A percentile compares a stretch with the other conserved stretches of the same genome.
These are phyloP conservation scores for Amaranthus cruentus DNA, from an alignment of 148 eudicot genomes.

Conservation along the genomic window DNA sequence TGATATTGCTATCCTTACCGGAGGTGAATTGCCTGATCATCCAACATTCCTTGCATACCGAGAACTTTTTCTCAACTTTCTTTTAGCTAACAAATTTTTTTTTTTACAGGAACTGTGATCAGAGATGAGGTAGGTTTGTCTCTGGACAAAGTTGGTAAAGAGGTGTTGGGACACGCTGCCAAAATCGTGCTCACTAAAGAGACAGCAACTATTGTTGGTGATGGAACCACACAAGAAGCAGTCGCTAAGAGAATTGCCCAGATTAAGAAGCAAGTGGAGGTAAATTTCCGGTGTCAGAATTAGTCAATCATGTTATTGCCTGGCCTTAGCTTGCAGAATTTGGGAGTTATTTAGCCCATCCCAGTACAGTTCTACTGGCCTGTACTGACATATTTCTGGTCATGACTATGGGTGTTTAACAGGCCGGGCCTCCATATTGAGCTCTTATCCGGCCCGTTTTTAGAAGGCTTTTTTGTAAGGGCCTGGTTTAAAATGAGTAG, in stretches of 20 bases:
- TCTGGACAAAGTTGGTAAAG: slow-evolving; percentile 40
- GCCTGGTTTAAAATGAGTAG: too few species aligned
- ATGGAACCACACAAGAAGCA: slow-evolving; percentile 59
- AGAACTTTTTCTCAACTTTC: not conserved
- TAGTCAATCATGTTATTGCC: too few species aligned
- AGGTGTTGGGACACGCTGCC: slow-evolving; percentile 55
- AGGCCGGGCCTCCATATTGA: too few species aligned
- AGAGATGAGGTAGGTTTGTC: slow-evolving; percentile 64
- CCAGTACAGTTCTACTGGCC: too few species aligned
- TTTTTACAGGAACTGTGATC: slow-evolving; percentile 45
- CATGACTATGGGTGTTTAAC: too few species aligned
- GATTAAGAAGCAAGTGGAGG: slow-evolving; percentile 50
- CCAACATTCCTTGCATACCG: not conserved
- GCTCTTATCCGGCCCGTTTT: too few species aligned
- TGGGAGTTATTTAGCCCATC: too few species aligned
- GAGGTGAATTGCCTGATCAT: slow-evolving; percentile 33
- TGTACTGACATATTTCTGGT: too few species aligned
- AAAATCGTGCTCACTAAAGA: slow-evolving; percentile 52
- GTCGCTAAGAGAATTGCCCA: slow-evolving; percentile 49
- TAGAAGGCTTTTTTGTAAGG: too few species aligned
- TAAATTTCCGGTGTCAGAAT: slow-evolving; percentile 9
- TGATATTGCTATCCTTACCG: slow-evolving; percentile 67
- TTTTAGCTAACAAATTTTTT: slow-evolving; percentile 5
- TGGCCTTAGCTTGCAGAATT: too few species aligned
- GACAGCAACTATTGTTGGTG: slow-evolving; percentile 53